Percentiles rank a stretch among this genome's conserved stretches.
These are phyloP conservation scores for Colletotrichum australisinense DNA, from an alignment of 2,329 filamentous ascomycete genomes.

Conservation along the genomic window DNA sequence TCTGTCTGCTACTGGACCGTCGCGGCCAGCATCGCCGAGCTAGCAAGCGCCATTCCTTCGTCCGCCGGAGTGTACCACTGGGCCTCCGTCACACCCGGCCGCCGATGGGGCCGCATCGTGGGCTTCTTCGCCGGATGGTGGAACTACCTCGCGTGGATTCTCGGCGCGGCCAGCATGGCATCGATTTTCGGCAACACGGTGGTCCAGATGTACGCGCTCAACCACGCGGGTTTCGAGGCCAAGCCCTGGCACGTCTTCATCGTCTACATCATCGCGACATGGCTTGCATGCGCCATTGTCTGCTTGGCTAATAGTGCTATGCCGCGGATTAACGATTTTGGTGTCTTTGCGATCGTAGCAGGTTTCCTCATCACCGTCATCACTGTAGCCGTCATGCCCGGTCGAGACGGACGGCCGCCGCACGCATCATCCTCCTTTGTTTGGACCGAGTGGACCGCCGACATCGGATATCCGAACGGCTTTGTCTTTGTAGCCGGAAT, in stretches of 20 bases:
- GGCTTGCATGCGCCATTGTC: slow-evolving; percentile 51
- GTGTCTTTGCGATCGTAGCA: slow-evolving; percentile 61
- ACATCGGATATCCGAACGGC: slow-evolving; percentile 53
- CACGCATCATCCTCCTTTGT: slow-evolving; percentile 51
- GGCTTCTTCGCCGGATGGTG: slow-evolving; percentile 59
- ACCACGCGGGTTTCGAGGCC: slow-evolving; percentile 49
- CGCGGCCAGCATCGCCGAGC: slow-evolving; percentile 68
- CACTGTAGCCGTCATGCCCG: slow-evolving; percentile 65
- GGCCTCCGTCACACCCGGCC: slow-evolving; percentile 68
- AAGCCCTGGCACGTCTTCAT: slow-evolving; percentile 57
- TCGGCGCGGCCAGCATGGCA: slow-evolving; percentile 53
- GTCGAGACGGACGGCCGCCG: slow-evolving; percentile 41
- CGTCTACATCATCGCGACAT: slow-evolving; percentile 52
- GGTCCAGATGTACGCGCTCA: slow-evolving; percentile 57
- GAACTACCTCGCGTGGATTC: slow-evolving; percentile 56
- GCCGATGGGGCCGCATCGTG: slow-evolving; percentile 59
- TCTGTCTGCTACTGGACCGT: slow-evolving; percentile 68
- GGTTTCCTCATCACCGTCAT: slow-evolving; percentile 67
- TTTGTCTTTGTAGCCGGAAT: slow-evolving; percentile 55
- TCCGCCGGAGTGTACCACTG: slow-evolving; percentile 71
- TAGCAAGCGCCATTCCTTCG: slow-evolving; percentile 71
- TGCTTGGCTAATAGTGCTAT: slow-evolving; percentile 67
- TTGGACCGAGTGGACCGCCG: slow-evolving; percentile 52
- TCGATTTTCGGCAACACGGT: slow-evolving; percentile 54
- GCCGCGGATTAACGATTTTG: slow-evolving; percentile 64